Base-by-base conservation (phyloP, 106 monocot species). In the Phalaenopsis equestris region DNA sequence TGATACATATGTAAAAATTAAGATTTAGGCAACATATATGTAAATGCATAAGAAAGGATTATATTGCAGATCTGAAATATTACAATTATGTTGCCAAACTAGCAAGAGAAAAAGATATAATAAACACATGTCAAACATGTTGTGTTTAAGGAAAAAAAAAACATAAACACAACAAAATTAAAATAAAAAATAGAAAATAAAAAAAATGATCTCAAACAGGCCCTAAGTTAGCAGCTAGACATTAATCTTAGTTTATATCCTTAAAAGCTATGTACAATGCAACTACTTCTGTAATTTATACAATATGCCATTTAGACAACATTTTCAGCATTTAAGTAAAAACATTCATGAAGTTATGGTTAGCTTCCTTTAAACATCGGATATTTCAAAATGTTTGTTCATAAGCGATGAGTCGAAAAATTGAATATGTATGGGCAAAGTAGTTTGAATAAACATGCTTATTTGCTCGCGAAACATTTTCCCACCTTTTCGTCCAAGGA, bases 401-500 rank as follows among this genome's bases (percentile, higher is more conserved):
- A 30, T 30, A 30, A 30, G 30, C 30, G 30, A 30, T 30, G 30
- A 30, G 30, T 30, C 30, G 30, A 30, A 30, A 30, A 30, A 30
- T 55, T 52, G 45, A 43, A 77, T 55, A 70, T 42, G 36, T 55
- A 46, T 45, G 19, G 18, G 16, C 2, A 78, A 18, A 75, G 70
- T 70, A 39, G 14, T 58, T 49, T 21, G 61, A 61, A 61, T 61
- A 61, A 21, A 56, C 2, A n/a, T n/a, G 61, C 52, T 12, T 52
- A 11, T 52, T 4, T 55, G 57, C 41, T 52, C 39, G 1, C 58
- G 30, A 2, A 82, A 75, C 75, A 78, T 56, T n/a, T 73, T 68
- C 19, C 24, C 79, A 98, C 97, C 97, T 98, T 94, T 78, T 98
- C 97, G 81, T 98, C 97, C 52, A 98, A 84, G 72, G 79, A 81